Percentiles rank a stretch among this genome's conserved stretches.
Evolutionary conservation across 495 filamentous ascomycete genomes (phyloP).

Genomic region (Penicillium coffeae): DNA sequence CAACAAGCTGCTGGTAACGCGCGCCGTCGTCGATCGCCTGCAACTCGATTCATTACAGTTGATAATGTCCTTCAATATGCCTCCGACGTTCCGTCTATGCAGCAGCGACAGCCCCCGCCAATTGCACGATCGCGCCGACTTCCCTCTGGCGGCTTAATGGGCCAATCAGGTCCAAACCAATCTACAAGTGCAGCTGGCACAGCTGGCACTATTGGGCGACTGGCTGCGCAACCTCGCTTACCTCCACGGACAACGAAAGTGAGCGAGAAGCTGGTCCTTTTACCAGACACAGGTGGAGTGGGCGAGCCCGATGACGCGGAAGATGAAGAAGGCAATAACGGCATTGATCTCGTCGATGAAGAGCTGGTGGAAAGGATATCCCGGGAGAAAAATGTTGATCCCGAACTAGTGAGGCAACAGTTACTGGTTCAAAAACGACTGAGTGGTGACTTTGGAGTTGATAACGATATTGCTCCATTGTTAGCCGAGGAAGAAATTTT

Average conservation of each 20-base stretch:
- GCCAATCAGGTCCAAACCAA: conserved; percentile 21
- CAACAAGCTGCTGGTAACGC: conserved; percentile 33
- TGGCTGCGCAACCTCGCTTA: conserved; percentile 65
- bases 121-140: conserved; percentile 50
- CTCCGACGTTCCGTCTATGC: conserved; percentile 92
- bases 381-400: conserved; percentile 35
- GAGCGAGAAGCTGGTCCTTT: conserved; percentile 90
- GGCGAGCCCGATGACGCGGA: conserved; percentile 18
- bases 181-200: conserved; percentile 20
- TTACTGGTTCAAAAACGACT: conserved; percentile 37
- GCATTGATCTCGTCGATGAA: conserved; percentile 49
- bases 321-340: conserved; percentile 20
- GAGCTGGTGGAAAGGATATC: conserved; percentile 38
- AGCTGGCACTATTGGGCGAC: conserved; percentile 31
- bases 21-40: conserved; percentile 38
- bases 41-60: conserved; percentile 86
- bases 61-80: conserved; percentile 93
- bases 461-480: conserved; percentile 66
- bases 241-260: conserved; percentile 87
- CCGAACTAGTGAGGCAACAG: conserved; percentile 34
- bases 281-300: conserved; percentile 70
- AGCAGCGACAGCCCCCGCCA: conserved; percentile 71
- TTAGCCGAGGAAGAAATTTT: conserved; percentile 74
- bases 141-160: conserved; percentile 23
- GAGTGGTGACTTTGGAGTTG: conserved; percentile 48